phyloP scores from a whole-genome alignment of 1,139 yeast genomes.

The Kurtzmaniella quercitrusa region DNA sequence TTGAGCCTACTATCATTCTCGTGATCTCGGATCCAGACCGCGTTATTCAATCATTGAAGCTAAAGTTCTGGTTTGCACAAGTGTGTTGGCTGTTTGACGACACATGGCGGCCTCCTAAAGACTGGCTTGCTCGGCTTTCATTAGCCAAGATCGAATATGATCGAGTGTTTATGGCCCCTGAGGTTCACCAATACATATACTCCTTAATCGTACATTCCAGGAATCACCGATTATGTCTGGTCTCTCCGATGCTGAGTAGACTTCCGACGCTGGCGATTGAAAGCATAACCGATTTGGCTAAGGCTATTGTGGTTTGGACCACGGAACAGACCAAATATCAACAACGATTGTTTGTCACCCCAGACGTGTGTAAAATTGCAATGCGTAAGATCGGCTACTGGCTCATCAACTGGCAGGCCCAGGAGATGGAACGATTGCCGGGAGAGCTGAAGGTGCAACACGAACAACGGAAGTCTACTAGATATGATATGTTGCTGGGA shows the following conservation, averaged over 20 bases:
- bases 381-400: conserved; percentile 43
- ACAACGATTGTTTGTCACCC: conserved; percentile 29
- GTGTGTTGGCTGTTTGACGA: not conserved
- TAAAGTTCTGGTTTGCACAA: conserved; percentile 37
- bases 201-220: conserved; percentile 37
- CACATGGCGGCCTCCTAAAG: not conserved
- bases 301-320: conserved; percentile 29
- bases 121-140: not conserved
- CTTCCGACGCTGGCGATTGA: conserved; percentile 32
- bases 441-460: not conserved
- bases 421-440: conserved; percentile 12
- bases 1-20: conserved; percentile 20
- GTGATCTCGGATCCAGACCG: conserved; percentile 10
- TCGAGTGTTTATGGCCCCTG: conserved; percentile 31
- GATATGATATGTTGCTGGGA: conserved; percentile 37
- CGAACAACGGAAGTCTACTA: conserved; percentile 9
- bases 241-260: conserved; percentile 35
- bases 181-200: conserved; percentile 34
- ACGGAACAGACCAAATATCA: conserved; percentile 3
- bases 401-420: conserved; percentile 43
- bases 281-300: conserved; percentile 23
- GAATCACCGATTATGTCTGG: conserved; percentile 38
- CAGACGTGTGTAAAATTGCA: conserved; percentile 38
- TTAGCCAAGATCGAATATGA: not conserved
- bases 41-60: conserved; percentile 26